Percentiles rank a stretch among this genome's conserved stretches.
Conservation (phyloP, 2,329 filamentous ascomycete genomes). For the Achaetomium macrosporum region DNA sequence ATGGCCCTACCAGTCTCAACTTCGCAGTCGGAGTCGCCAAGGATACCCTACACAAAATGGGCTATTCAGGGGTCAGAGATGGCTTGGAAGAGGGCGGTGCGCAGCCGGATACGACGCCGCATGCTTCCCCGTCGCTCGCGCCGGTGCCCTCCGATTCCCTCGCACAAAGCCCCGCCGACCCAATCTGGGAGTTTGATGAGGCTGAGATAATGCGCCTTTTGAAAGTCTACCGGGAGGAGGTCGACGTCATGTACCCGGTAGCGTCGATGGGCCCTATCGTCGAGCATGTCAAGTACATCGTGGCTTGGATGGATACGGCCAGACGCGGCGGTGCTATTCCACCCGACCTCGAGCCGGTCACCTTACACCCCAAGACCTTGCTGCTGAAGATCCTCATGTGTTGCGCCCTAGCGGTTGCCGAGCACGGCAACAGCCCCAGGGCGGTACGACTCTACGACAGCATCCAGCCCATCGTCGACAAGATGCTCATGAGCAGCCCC, state of each 20-base stretch:
- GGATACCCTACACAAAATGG: conserved; percentile 82
- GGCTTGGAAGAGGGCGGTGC: conserved; percentile 54
- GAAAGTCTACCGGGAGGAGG: conserved; percentile 78
- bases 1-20: conserved; percentile 77
- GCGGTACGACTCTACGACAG: conserved; percentile 69
- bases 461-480: conserved; percentile 66
- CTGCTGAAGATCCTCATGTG: conserved; percentile 81
- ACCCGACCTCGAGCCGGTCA: conserved; percentile 30
- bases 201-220: conserved; percentile 77
- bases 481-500: conserved; percentile 51
- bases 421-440: conserved; percentile 69
- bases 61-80: conserved; percentile 63
- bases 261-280: conserved; percentile 68
- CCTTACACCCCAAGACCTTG: conserved; percentile 53
- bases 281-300: conserved; percentile 62
- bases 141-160: conserved; percentile 35
- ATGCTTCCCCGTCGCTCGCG: conserved; percentile 30
- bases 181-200: conserved; percentile 70
- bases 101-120: conserved; percentile 30
- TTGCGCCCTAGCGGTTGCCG: conserved; percentile 70
- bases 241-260: conserved; percentile 88
- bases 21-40: conserved; percentile 86
- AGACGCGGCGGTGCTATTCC: conserved; percentile 31
- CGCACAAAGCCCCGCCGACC: conserved; percentile 48
- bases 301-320: conserved; percentile 61